Percentiles rank a stretch among this genome's conserved stretches.
phyloP scores from a whole-genome alignment of 768 basidiomycete species.

The Tulasnella sp. region DNA sequence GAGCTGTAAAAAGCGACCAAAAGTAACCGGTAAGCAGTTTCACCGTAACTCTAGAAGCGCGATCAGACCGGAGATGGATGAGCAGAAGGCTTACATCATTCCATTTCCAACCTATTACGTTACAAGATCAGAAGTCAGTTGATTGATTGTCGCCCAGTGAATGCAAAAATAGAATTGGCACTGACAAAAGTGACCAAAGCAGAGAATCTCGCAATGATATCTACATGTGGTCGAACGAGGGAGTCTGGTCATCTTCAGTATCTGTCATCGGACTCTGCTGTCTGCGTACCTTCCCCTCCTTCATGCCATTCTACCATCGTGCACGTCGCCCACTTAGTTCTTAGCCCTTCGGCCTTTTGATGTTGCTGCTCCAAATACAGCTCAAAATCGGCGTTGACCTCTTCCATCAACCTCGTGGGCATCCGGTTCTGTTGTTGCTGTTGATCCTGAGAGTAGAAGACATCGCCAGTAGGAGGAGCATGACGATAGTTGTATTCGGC shows the following conservation, averaged over 20 bases:
- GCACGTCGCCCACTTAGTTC: constrained; percentile 4
- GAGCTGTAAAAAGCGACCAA: neutral
- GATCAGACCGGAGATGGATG: too few relatives aligned
- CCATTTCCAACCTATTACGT: constrained; percentile 7
- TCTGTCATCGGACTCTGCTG: neutral
- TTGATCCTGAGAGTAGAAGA: too few relatives aligned
- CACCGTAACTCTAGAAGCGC: too few relatives aligned
- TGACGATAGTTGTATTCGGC: too few relatives aligned
- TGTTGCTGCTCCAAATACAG: constrained; percentile 6
- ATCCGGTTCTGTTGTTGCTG: too few relatives aligned
- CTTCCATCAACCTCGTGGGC: neutral
- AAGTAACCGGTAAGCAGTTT: neutral
- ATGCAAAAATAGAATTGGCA: neutral
- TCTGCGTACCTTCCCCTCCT: neutral
- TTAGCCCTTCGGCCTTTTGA: neutral
- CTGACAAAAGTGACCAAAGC: neutral
- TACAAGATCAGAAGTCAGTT: neutral
- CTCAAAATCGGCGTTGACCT: constrained; percentile 7
- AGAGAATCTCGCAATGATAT: neutral
- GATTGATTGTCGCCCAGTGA: neutral
- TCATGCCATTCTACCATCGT: constrained; percentile 9
- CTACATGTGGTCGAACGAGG: neutral
- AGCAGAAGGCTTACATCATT: neutral
- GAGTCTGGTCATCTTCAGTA: neutral
- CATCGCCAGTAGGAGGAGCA: too few relatives aligned